Percentiles rank a stretch among this genome's conserved stretches.
phyloP scores from a whole-genome alignment of 345 rosid genomes.

The Rhodamnia argentea region DNA sequence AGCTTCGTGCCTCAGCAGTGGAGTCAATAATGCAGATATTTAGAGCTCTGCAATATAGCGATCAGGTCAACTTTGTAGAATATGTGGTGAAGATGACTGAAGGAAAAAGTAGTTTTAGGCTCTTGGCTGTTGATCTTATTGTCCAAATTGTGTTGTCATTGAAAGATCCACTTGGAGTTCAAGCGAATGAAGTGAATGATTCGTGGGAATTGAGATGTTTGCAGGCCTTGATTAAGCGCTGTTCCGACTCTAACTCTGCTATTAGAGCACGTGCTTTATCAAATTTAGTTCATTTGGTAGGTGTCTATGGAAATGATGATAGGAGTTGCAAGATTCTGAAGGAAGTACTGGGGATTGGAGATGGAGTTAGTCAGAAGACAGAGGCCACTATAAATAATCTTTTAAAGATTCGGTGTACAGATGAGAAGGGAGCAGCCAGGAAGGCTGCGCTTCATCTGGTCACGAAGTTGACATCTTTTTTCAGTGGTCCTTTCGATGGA shows the following conservation, averaged over 20 bases:
- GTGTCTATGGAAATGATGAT: constrained; percentile 36
- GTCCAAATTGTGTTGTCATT: constrained; percentile 36
- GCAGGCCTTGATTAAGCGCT: constrained; percentile 56
- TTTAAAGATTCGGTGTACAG: constrained; percentile 64
- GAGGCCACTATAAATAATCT: constrained; percentile 36
- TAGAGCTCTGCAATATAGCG: constrained; percentile 37
- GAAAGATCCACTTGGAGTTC: constrained; percentile 34
- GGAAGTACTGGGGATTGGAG: constrained; percentile 40
- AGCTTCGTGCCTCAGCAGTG: constrained; percentile 69
- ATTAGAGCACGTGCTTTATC: constrained; percentile 81
- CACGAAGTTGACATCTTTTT: constrained; percentile 51
- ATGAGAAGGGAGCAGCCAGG: constrained; percentile 81
- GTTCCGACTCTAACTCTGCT: constrained; percentile 46
- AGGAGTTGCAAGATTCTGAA: constrained; percentile 34
- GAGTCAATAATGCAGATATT: constrained; percentile 74
- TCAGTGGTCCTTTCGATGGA: constrained; percentile 58
- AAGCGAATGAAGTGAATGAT: constrained; percentile 11
- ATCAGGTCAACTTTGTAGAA: constrained; percentile 38
- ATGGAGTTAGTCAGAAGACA: constrained; percentile 10
- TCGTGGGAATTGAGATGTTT: constrained; percentile 58
- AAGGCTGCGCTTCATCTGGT: constrained; percentile 74
- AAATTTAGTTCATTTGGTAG: constrained; percentile 73
- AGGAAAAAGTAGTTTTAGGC: constrained; percentile 62
- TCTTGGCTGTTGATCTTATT: constrained; percentile 78
- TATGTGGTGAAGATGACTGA: constrained; percentile 60